Percentiles rank a stretch among this genome's conserved stretches.
These are phyloP conservation scores for Tulasnella sp. DNA, from an alignment of 768 basidiomycete genomes.

Conservation along the genomic window DNA sequence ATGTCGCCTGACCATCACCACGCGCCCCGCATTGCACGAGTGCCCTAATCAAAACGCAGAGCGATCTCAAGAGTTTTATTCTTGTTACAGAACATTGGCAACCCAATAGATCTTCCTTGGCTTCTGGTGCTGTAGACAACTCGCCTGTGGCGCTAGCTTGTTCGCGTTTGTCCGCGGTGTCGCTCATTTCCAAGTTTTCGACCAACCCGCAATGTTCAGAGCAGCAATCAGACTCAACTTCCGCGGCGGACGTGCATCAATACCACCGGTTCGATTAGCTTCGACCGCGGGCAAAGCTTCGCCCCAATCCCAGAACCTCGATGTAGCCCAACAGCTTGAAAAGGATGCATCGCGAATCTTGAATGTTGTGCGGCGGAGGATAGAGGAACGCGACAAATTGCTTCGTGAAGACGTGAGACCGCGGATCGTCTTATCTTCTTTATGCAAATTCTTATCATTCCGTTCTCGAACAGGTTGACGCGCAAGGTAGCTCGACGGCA, in stretches of 20 bases:
- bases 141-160: neutral
- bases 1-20: too few relatives aligned
- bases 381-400: conserved; percentile 48
- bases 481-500: conserved; percentile 43
- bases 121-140: neutral
- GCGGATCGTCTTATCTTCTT: neutral
- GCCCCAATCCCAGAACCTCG: neutral
- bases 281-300: neutral
- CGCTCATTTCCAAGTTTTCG: neutral
- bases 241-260: neutral
- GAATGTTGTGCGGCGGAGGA: conserved; percentile 50
- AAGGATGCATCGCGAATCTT: conserved; percentile 51
- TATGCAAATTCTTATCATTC: neutral
- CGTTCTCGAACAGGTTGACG: conserved; percentile 21
- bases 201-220: conserved; percentile 7
- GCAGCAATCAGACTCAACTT: neutral
- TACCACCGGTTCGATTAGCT: neutral
- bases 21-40: too few relatives aligned
- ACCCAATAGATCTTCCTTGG: too few relatives aligned
- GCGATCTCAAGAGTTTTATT: too few relatives aligned
- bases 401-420: conserved; percentile 42
- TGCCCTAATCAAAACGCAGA: too few relatives aligned
- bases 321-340: conserved; percentile 35
- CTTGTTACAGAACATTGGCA: too few relatives aligned
- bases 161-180: neutral